phyloP scores from a whole-genome alignment of 495 filamentous ascomycete genomes.

The Tuber microsphaerosporum region DNA sequence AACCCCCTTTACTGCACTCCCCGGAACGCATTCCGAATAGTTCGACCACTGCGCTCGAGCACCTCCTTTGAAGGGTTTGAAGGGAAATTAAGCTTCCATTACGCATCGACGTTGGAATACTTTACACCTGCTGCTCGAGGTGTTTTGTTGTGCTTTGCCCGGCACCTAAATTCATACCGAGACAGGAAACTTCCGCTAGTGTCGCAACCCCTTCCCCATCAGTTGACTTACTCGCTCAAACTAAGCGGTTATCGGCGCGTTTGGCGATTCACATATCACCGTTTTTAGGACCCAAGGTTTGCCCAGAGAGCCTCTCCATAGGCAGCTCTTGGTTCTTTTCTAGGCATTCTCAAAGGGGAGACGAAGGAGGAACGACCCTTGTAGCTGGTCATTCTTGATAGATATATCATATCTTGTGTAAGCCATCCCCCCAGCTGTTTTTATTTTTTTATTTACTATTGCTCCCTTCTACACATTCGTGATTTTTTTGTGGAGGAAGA shows the following conservation, averaged over 20 bases:
- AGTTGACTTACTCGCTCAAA: slow-evolving; percentile 10
- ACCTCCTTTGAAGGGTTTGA: neutral
- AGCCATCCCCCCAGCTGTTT: neutral
- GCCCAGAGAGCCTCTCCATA: neutral
- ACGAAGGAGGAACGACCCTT: neutral
- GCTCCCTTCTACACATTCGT: neutral
- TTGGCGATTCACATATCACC: slow-evolving; percentile 24
- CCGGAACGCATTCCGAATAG: neutral
- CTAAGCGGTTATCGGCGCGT: slow-evolving; percentile 29
- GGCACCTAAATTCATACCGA: neutral
- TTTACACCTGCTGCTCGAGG: neutral
- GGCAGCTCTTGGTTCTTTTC: neutral
- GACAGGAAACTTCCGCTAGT: neutral
- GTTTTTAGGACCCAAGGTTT: slow-evolving; percentile 15
- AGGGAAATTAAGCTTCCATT: slow-evolving; percentile 1
- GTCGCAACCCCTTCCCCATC: slow-evolving; percentile 15
- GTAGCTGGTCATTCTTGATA: neutral
- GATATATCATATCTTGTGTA: slow-evolving; percentile 5
- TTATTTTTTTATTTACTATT: neutral
- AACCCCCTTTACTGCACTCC: neutral
- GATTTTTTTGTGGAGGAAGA: neutral
- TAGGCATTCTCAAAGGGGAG: neutral
- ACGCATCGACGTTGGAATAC: neutral
- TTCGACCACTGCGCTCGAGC: neutral
- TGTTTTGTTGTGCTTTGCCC: slow-evolving; percentile 1